A percentile compares a stretch with the other conserved stretches of the same genome.
Evolutionary conservation across 2,329 filamentous ascomycete species (phyloP).

Genomic region (Talaromyces sp.): DNA sequence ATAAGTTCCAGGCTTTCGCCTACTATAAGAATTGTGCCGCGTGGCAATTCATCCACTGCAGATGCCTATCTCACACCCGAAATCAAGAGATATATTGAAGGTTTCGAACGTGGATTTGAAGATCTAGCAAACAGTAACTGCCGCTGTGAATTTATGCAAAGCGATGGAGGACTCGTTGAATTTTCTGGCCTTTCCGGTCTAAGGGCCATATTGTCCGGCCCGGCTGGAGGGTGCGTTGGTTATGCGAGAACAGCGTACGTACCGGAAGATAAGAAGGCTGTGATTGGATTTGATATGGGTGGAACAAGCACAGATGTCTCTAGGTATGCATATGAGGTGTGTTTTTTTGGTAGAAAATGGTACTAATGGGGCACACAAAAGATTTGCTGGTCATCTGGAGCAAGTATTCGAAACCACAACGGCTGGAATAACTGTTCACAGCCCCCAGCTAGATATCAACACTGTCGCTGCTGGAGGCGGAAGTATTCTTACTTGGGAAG

Average conservation of each 20-base stretch:
- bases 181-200: slow-evolving; percentile 68
- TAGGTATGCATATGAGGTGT: slow-evolving; percentile 54
- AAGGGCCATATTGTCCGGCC: slow-evolving; percentile 62
- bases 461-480: background rate
- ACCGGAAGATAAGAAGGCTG: slow-evolving; percentile 46
- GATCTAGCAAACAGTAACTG: slow-evolving; percentile 65
- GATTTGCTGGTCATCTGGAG: slow-evolving; percentile 63
- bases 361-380: background rate
- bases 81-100: slow-evolving; percentile 68
- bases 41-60: slow-evolving; percentile 70
- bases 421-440: slow-evolving; percentile 89
- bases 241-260: background rate
- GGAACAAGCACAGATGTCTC: slow-evolving; percentile 87
- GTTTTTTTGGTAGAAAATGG: background rate
- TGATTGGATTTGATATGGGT: slow-evolving; percentile 72
- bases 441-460: slow-evolving; percentile 60
- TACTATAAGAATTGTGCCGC: slow-evolving; percentile 78
- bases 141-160: slow-evolving; percentile 95
- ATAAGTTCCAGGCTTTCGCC: slow-evolving; percentile 74
- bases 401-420: slow-evolving; percentile 94
- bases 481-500: background rate
- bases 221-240: background rate
- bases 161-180: slow-evolving; percentile 64
- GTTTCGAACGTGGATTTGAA: slow-evolving; percentile 73
- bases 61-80: slow-evolving; percentile 76